These are phyloP conservation scores for Cydonia oblonga DNA, from an alignment of 331 rosid genomes.

Conservation along the genomic window DNA sequence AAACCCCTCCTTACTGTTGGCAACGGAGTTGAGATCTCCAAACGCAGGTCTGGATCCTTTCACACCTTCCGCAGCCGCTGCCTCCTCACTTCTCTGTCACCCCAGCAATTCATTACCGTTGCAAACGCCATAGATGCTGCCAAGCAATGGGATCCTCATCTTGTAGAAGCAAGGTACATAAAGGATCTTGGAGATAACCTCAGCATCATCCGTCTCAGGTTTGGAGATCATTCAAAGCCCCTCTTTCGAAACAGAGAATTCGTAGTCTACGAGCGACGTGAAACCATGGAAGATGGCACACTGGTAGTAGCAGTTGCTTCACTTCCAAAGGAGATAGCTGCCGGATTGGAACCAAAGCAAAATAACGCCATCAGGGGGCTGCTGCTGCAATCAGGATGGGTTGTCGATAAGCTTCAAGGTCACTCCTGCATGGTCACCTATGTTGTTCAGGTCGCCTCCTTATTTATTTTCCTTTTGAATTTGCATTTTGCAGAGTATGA, in stretches of 20 bases:
- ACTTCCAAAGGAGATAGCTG: constrained; percentile 83
- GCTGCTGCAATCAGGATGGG: constrained; percentile 84
- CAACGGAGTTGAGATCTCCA: constrained; percentile 74
- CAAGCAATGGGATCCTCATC: constrained; percentile 93
- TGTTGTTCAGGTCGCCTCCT: constrained; percentile 61
- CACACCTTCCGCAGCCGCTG: constrained; percentile 79
- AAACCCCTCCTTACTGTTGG: constrained; percentile 49
- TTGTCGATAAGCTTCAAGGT: constrained; percentile 69
- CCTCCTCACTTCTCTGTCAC: constrained; percentile 58
- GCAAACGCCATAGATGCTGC: constrained; percentile 92
- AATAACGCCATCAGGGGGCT: constrained; percentile 77
- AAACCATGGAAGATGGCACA: constrained; percentile 89
- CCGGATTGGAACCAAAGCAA: constrained; percentile 75
- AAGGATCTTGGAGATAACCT: constrained; percentile 65
- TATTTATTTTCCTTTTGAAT: neutral
- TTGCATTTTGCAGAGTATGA: neutral
- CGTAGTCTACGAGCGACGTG: constrained; percentile 76
- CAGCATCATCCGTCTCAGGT: constrained; percentile 66
- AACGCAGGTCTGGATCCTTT: constrained; percentile 58
- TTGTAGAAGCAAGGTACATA: constrained; percentile 73
- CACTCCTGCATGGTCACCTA: constrained; percentile 71
- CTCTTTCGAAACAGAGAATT: constrained; percentile 72
- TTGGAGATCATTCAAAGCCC: constrained; percentile 79
- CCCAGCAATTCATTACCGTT: constrained; percentile 67
- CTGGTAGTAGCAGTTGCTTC: constrained; percentile 92